Evolutionary conservation across 1,139 yeast genomes (phyloP).

Genomic region (Suhomyces taliae): DNA sequence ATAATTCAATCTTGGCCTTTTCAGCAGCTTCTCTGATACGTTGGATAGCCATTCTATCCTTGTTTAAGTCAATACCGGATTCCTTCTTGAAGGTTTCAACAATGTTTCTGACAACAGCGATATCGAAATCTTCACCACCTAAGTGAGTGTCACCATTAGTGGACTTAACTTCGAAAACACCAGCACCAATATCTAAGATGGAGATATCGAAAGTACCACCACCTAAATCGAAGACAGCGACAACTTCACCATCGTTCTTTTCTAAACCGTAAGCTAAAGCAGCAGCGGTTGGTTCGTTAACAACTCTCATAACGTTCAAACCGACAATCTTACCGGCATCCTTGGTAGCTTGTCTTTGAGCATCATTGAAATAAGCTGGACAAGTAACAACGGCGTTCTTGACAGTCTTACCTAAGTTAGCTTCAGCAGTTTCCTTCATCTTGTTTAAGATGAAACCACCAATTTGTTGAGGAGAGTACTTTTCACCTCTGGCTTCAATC

Average conservation of each 20-base stretch:
- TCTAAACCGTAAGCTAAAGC: slow-evolving; percentile 97
- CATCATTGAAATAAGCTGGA: slow-evolving; percentile 97
- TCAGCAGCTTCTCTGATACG: slow-evolving; percentile 99
- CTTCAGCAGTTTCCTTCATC: slow-evolving; percentile 97
- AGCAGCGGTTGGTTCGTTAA: slow-evolving; percentile 99
- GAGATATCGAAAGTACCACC: slow-evolving; percentile 91
- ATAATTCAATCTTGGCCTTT: slow-evolving; percentile 98
- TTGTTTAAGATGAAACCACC: slow-evolving; percentile 97
- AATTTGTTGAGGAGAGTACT: slow-evolving; percentile 94
- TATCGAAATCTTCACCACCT: slow-evolving; percentile 90
- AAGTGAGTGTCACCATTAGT: slow-evolving; percentile 89
- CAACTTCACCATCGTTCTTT: slow-evolving; percentile 71
- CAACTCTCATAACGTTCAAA: slow-evolving; percentile 92
- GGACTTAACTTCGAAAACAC: slow-evolving; percentile 85
- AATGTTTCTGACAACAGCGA: slow-evolving; percentile 82
- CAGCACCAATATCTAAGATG: slow-evolving; percentile 80
- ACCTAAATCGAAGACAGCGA: slow-evolving; percentile 85
- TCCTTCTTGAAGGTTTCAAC: slow-evolving; percentile 93
- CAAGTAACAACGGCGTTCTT: slow-evolving; percentile 93
- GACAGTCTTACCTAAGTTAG: slow-evolving; percentile 80
- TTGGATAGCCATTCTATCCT: slow-evolving; percentile 98
- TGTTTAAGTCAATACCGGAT: slow-evolving; percentile 80
- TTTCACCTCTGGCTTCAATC: slow-evolving; percentile 95
- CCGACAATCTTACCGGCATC: slow-evolving; percentile 99
- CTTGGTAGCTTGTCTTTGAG: slow-evolving; percentile 98